These are phyloP conservation scores for Astraeus odoratus DNA, from an alignment of 768 basidiomycete genomes.

Conservation along the genomic window DNA sequence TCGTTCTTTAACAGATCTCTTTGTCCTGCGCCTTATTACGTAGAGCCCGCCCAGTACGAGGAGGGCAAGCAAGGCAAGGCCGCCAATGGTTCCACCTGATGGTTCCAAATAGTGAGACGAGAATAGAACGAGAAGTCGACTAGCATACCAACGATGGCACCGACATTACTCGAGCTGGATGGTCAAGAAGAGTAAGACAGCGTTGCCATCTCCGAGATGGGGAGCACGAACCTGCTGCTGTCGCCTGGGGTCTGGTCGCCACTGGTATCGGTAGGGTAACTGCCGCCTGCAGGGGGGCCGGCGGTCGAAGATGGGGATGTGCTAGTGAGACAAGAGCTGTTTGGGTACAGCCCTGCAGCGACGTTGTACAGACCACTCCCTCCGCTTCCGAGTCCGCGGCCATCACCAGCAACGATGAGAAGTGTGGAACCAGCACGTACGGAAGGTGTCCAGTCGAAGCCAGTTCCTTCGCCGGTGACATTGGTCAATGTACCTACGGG, in stretches of 20 bases:
- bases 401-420: constrained; percentile 60
- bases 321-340: constrained; percentile 48
- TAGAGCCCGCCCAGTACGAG: constrained; percentile 37
- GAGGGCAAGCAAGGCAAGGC: constrained; percentile 43
- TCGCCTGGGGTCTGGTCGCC: neutral
- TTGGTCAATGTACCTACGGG: constrained; percentile 44
- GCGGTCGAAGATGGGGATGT: constrained; percentile 72
- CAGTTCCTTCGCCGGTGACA: constrained; percentile 41
- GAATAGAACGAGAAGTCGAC: neutral
- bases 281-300: constrained; percentile 68
- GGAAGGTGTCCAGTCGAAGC: constrained; percentile 63
- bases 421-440: constrained; percentile 61
- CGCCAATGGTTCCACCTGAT: constrained; percentile 50
- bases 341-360: constrained; percentile 40
- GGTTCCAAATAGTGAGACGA: constrained; percentile 7
- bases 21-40: constrained; percentile 42
- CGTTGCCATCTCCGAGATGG: neutral
- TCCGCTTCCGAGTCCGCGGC: constrained; percentile 57
- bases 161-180: neutral
- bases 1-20: constrained; percentile 42
- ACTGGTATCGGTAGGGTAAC: constrained; percentile 47
- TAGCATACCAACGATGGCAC: constrained; percentile 31
- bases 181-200: neutral
- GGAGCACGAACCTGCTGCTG: neutral
- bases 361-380: constrained; percentile 60